phyloP scores from a whole-genome alignment of 2,329 filamentous ascomycete genomes.

The Alternaria ventricosa region DNA sequence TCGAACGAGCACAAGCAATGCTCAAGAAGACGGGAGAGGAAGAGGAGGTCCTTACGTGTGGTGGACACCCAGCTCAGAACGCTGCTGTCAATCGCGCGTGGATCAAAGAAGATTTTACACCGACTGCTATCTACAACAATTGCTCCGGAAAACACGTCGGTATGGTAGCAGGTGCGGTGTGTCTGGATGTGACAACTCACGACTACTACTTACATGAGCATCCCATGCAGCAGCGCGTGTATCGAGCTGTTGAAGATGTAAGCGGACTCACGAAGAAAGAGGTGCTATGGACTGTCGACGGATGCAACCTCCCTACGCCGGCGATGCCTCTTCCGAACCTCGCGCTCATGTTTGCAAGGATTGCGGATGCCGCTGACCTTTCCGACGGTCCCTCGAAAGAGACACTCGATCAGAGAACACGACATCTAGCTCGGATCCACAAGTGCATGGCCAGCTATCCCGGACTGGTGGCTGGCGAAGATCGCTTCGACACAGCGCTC shows the following conservation, averaged over 20 bases:
- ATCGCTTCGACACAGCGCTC: slow-evolving; percentile 56
- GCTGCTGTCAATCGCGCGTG: slow-evolving; percentile 47
- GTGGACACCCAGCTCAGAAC: background rate
- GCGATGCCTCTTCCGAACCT: background rate
- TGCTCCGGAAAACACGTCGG: slow-evolving; percentile 59
- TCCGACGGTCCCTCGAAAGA: background rate
- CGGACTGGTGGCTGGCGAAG: slow-evolving; percentile 55
- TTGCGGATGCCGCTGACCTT: background rate
- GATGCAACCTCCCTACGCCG: background rate
- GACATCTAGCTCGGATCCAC: background rate
- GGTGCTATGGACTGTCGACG: slow-evolving; percentile 1
- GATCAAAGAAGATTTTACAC: slow-evolving; percentile 49
- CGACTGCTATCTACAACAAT: slow-evolving; percentile 53
- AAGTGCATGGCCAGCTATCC: slow-evolving; percentile 52
- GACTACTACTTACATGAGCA: background rate
- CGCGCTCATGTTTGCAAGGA: background rate
- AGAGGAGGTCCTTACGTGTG: background rate
- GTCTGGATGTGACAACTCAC: slow-evolving; percentile 36
- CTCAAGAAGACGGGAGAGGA: background rate
- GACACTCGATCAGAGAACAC: background rate
- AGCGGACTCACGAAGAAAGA: background rate
- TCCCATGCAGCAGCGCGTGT: slow-evolving; percentile 47
- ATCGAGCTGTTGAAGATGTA: slow-evolving; percentile 38
- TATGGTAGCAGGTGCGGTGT: slow-evolving; percentile 54
- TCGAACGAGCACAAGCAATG: background rate